Evolutionary conservation across 148 eudicot genomes (phyloP).

Genomic region (Chenopodium album): DNA sequence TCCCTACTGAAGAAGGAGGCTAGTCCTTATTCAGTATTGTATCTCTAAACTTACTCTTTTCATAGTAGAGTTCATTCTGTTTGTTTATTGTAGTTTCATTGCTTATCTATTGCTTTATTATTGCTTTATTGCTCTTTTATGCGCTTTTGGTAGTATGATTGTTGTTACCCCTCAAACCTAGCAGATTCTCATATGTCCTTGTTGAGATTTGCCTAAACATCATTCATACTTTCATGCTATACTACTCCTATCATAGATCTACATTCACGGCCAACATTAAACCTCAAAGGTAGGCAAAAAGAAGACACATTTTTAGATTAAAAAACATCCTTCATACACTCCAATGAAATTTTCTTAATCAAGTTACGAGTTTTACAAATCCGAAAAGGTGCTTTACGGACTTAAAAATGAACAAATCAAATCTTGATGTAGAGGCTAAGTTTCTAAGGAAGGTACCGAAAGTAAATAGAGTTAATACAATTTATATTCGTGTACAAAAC

Average conservation of each 20-base stretch:
- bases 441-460: slow-evolving; percentile 15
- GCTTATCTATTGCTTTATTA: too few relatives aligned
- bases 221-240: not conserved
- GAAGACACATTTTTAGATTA: not conserved
- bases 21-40: too few relatives aligned
- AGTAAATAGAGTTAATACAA: not conserved
- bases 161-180: too few relatives aligned
- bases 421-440: slow-evolving; percentile 22
- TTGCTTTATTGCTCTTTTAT: too few relatives aligned
- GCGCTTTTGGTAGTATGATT: too few relatives aligned
- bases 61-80: too few relatives aligned
- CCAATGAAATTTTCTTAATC: not conserved
- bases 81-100: too few relatives aligned
- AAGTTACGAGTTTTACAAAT: not conserved
- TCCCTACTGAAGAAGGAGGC: too few relatives aligned
- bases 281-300: slow-evolving; percentile 4
- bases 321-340: not conserved
- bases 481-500: not conserved
- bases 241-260: not conserved
- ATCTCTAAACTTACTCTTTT: too few relatives aligned
- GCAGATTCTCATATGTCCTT: too few relatives aligned
- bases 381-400: not conserved
- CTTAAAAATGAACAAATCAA: not conserved
- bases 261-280: not conserved
- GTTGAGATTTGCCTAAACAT: too few relatives aligned